Conservation (phyloP, 352 stramenopile species). For the Phytophthora tentaculata region DNA sequence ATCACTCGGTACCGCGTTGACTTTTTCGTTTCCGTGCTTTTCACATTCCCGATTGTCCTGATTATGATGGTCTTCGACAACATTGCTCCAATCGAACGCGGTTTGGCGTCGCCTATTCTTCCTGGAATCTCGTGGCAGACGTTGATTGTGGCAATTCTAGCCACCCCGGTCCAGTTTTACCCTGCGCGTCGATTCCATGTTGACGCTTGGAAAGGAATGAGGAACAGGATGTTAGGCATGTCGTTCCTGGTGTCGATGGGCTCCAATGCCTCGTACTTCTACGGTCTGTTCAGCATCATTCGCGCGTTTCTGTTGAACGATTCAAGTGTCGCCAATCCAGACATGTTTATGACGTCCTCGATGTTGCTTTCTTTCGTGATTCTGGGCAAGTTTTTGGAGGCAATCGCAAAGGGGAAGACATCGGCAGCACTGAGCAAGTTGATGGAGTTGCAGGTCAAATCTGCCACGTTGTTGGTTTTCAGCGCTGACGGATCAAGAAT, state of each 20-base stretch:
- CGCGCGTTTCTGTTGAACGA: conserved; percentile 72
- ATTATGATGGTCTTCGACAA: conserved; percentile 93
- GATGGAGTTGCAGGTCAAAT: conserved; percentile 96
- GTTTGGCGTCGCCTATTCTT: conserved; percentile 59
- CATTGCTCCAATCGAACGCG: conserved; percentile 59
- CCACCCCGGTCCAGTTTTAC: conserved; percentile 97
- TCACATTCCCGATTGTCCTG: conserved; percentile 94
- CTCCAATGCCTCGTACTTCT: conserved; percentile 96
- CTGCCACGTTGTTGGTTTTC: conserved; percentile 92
- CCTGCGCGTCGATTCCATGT: conserved; percentile 94
- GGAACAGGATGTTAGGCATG: conserved; percentile 94
- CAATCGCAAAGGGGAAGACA: conserved; percentile 93
- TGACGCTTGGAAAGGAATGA: conserved; percentile 92
- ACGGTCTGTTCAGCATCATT: conserved; percentile 92
- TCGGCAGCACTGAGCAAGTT: conserved; percentile 95
- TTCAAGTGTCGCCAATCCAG: conserved; percentile 64
- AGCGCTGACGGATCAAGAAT: conserved; percentile 61
- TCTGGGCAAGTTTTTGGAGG: conserved; percentile 97
- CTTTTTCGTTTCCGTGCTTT: conserved; percentile 89
- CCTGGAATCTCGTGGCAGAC: conserved; percentile 80
- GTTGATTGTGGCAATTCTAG: conserved; percentile 78
- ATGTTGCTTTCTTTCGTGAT: conserved; percentile 99
- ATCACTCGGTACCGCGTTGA: conserved; percentile 82
- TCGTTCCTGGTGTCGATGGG: conserved; percentile 97
- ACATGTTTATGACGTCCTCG: conserved; percentile 98